phyloP scores from a whole-genome alignment of 768 basidiomycete species.

The Suillus clintonianus region DNA sequence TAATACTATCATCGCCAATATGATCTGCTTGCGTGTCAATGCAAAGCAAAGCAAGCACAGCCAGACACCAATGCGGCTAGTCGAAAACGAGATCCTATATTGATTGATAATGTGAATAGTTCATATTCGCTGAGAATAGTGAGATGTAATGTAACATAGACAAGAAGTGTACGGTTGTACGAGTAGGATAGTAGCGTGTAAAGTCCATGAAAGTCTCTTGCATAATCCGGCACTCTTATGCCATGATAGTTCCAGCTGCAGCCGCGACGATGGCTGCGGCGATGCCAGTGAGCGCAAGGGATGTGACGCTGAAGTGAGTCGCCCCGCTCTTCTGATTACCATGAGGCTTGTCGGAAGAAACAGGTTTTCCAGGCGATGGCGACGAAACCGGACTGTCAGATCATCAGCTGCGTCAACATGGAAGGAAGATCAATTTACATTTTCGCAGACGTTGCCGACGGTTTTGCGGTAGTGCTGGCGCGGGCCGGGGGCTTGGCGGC shows the following conservation, averaged over 20 bases:
- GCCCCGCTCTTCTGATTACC: conserved; percentile 37
- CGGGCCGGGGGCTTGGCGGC: conserved; percentile 13
- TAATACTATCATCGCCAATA: background rate
- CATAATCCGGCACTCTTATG: conserved; percentile 1
- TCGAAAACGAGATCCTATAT: background rate
- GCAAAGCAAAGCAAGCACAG: background rate
- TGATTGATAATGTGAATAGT: background rate
- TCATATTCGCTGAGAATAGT: background rate
- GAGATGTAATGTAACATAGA: background rate
- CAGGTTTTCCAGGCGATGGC: conserved; percentile 7
- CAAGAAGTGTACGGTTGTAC: background rate
- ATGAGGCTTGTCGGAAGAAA: conserved; percentile 21
- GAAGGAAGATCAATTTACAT: conserved; percentile 8
- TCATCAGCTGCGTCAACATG: background rate
- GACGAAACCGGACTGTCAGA: conserved; percentile 10
- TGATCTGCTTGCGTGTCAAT: background rate
- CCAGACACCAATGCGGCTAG: background rate
- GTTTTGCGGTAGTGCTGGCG: background rate
- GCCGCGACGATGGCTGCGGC: conserved; percentile 22
- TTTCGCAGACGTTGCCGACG: background rate
- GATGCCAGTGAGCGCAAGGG: conserved; percentile 25
- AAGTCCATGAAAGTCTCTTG: conserved; percentile 8
- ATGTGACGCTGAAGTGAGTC: conserved; percentile 21
- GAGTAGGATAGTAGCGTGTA: background rate
- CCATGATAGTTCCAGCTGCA: conserved; percentile 24